These are phyloP conservation scores for Phytophthora ohioensis DNA, from an alignment of 352 stramenopile genomes.

Conservation along the genomic window DNA sequence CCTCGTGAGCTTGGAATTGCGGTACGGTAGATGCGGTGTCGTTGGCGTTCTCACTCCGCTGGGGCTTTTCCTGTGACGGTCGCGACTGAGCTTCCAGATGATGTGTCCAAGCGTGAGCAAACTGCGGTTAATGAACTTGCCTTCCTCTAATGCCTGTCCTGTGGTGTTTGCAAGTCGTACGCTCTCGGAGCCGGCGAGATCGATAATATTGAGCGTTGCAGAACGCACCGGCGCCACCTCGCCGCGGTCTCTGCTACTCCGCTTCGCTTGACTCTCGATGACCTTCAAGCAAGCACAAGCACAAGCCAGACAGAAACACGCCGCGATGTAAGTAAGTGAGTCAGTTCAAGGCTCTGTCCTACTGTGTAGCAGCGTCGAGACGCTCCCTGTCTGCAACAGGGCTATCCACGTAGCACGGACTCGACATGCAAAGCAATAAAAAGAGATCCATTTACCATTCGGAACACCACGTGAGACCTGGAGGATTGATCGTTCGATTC, in stretches of 20 bases:
- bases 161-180: conserved; percentile 84
- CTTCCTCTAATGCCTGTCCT: conserved; percentile 83
- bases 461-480: conserved; percentile 80
- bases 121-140: conserved; percentile 91
- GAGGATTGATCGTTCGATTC: conserved; percentile 85
- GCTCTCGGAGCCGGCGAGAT: conserved; percentile 91
- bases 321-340: conserved; percentile 33
- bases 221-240: conserved; percentile 56
- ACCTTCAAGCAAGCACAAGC: conserved; percentile 46
- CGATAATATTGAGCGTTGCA: conserved; percentile 91
- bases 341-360: conserved; percentile 31
- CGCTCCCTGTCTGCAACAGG: conserved; percentile 26
- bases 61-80: conserved; percentile 37
- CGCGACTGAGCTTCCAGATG: conserved; percentile 93
- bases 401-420: conserved; percentile 23
- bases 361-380: conserved; percentile 30
- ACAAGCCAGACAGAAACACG: conserved; percentile 26
- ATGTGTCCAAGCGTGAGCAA: conserved; percentile 94
- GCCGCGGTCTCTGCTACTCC: conserved; percentile 32
- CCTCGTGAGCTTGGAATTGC: conserved; percentile 98
- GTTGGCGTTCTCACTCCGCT: conserved; percentile 23
- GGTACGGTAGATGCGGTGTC: conserved; percentile 93
- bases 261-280: conserved; percentile 78
- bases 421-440: conserved; percentile 11
- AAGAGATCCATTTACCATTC: conserved; percentile 52